Evolutionary conservation across 2,329 filamentous ascomycete species (phyloP).

Genomic region (Zymoseptoria pseudotritici): DNA sequence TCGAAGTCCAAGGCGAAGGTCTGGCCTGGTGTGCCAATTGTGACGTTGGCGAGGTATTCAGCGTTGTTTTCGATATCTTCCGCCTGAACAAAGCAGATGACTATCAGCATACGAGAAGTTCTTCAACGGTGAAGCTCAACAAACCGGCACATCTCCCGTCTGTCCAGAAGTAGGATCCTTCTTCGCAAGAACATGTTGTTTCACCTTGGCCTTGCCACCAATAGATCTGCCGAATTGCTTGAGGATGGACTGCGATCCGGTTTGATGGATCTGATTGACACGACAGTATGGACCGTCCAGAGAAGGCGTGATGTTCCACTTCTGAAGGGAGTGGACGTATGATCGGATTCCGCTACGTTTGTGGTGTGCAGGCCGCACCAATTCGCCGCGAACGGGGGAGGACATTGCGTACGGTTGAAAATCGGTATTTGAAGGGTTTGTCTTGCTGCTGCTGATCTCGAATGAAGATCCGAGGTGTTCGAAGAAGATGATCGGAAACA

Average conservation of each 20-base stretch:
- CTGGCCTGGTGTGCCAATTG: conserved; percentile 58
- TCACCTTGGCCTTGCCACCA: conserved; percentile 43
- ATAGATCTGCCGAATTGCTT: conserved; percentile 32
- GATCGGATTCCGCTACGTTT: conserved; percentile 24
- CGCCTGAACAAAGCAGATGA: conserved; percentile 44
- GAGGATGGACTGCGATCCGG: conserved; percentile 32
- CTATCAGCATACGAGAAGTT: conserved; percentile 36
- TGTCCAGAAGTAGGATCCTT: conserved; percentile 25
- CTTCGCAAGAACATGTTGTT: conserved; percentile 44
- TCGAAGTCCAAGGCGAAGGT: conserved; percentile 23
- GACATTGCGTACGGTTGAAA: not conserved
- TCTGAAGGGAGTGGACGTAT: conserved; percentile 23
- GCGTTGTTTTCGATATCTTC: conserved; percentile 51
- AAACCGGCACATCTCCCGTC: conserved; percentile 22
- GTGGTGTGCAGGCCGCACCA: conserved; percentile 25
- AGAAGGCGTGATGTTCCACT: conserved; percentile 51
- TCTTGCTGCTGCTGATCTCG: too few relatives aligned
- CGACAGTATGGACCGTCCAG: conserved; percentile 55
- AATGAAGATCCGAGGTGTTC: too few relatives aligned
- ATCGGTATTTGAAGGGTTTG: not conserved
- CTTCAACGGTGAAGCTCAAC: conserved; percentile 29
- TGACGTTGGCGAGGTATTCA: conserved; percentile 55
- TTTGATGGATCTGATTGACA: conserved; percentile 42
- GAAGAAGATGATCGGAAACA: too few relatives aligned
- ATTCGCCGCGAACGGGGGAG: conserved; percentile 17